A percentile compares a stretch with the other conserved stretches of the same genome.
Conservation (phyloP, 805 yeast species). For the Monosporozyma yasuniensis region DNA sequence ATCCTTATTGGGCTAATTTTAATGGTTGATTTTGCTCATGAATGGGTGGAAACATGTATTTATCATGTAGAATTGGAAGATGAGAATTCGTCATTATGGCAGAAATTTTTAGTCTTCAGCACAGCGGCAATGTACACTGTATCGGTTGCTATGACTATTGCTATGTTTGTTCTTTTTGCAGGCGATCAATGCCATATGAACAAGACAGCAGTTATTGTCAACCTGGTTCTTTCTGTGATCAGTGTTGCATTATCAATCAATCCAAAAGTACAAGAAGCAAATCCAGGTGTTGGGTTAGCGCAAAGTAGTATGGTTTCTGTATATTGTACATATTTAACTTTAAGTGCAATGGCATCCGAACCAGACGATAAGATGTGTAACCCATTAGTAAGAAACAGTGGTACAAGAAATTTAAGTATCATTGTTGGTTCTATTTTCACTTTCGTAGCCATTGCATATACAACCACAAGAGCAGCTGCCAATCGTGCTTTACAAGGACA, state of each 20-base stretch:
- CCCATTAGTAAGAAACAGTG: conserved; percentile 80
- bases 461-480: conserved; percentile 95
- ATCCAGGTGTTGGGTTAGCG: conserved; percentile 93
- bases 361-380: conserved; percentile 92
- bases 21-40: conserved; percentile 93
- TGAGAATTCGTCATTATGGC: conserved; percentile 57
- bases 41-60: conserved; percentile 95
- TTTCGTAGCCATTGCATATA: conserved; percentile 89
- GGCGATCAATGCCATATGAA: conserved; percentile 79
- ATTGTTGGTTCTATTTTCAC: conserved; percentile 90
- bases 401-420: conserved; percentile 83
- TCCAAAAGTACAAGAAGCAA: conserved; percentile 80
- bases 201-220: conserved; percentile 74
- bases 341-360: conserved; percentile 91
- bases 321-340: conserved; percentile 82
- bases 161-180: conserved; percentile 81
- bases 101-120: conserved; percentile 71
- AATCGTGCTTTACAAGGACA: conserved; percentile 52
- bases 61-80: conserved; percentile 82
- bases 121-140: conserved; percentile 78
- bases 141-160: conserved; percentile 58
- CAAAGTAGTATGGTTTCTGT: conserved; percentile 93
- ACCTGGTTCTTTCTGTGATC: conserved; percentile 53
- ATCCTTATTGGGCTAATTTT: conserved; percentile 83
- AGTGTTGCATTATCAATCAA: conserved; percentile 66